A percentile compares a stretch with the other conserved stretches of the same genome.
Conservation (phyloP, 148 eudicot genomes). For the Rhododendron ferrugineum region DNA sequence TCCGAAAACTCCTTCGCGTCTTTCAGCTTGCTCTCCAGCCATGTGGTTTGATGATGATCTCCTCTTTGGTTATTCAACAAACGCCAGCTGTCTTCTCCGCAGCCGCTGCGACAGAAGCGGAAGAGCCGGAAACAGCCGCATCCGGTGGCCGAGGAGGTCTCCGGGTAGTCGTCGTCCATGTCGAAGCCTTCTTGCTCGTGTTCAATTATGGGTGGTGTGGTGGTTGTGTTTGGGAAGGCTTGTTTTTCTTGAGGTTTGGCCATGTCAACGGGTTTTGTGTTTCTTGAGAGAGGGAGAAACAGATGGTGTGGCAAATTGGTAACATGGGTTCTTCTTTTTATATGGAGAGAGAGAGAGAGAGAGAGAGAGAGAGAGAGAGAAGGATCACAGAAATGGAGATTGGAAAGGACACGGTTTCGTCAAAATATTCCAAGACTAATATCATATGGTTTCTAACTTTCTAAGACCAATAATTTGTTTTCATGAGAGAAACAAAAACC, state of each 20-base stretch:
- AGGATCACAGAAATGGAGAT: constrained; percentile 26
- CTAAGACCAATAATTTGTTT: neutral
- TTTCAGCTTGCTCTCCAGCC: constrained; percentile 39
- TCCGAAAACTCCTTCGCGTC: constrained; percentile 49
- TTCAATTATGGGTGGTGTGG: constrained; percentile 13
- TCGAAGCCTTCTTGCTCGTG: constrained; percentile 9
- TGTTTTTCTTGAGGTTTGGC: constrained; percentile 12
- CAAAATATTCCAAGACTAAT: neutral
- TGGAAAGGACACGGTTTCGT: neutral
- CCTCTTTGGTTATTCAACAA: constrained; percentile 25
- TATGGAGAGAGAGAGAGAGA: constrained; percentile 7
- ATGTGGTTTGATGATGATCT: constrained; percentile 12
- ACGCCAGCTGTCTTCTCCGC: constrained; percentile 12
- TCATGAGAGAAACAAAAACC: neutral
- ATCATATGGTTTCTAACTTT: neutral
- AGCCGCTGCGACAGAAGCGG: constrained; percentile 9
- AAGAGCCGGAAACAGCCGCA: constrained; percentile 43
- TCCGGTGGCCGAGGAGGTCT: constrained; percentile 14
- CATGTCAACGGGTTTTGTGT: neutral
- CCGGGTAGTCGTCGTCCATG: constrained; percentile 5
- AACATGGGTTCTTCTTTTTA: constrained; percentile 4
- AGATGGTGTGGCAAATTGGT: neutral
- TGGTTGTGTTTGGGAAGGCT: neutral
- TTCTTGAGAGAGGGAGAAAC: neutral
- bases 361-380: constrained; percentile 16